Evolutionary conservation across 345 rosid species (phyloP), one percentile per base, ranked within the genome.

Genomic region (Eucalyptus tenuipes): DNA sequence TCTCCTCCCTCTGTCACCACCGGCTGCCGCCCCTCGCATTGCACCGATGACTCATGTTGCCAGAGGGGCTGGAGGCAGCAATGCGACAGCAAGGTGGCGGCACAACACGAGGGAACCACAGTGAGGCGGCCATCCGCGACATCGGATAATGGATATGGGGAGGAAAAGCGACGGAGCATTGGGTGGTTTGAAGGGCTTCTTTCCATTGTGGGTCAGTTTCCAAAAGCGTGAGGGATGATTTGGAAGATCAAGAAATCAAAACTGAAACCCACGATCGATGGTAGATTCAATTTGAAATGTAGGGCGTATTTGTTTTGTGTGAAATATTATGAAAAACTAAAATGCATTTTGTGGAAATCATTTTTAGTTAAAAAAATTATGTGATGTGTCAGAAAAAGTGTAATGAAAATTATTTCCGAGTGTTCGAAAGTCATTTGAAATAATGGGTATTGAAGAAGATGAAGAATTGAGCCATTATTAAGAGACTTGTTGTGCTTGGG

Each of bases 341-440:
- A n/a, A 13, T 29, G 18, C 33, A n/a, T 29, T 14, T 7, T 7
- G 37, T n/a, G 31, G 5, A 29, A 64, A 64, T 64, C 0, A n/a
- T 64, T 64, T 7, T 64, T 31, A 29, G 31, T n/a, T 15, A 13
- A 64, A 61, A 61, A 29, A 55, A 61, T 6, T 7, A 29, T 29
- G 18, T 64, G 5, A n/a, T 64, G n/a, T 0, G 5, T 7, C 1
- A 10, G 10, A 29, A 4, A 61, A 29, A 29, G 2, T 64, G 17
- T 7, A 15, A 4, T 7, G 37, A 5, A 13, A n/a, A 29, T 13
- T 7, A 0, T 13, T 64, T 64, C 13, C 18, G 7, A 15, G 3
- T 64, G 71, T 64, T 64, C 5, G 71, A 13, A 64, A 1, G 71
- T 14, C 37, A 13, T 64, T 64, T 13, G 9, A 64, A 13, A n/a